Base-by-base conservation (phyloP, 148 eudicot genomes). In the Chenopodium quinoa region DNA sequence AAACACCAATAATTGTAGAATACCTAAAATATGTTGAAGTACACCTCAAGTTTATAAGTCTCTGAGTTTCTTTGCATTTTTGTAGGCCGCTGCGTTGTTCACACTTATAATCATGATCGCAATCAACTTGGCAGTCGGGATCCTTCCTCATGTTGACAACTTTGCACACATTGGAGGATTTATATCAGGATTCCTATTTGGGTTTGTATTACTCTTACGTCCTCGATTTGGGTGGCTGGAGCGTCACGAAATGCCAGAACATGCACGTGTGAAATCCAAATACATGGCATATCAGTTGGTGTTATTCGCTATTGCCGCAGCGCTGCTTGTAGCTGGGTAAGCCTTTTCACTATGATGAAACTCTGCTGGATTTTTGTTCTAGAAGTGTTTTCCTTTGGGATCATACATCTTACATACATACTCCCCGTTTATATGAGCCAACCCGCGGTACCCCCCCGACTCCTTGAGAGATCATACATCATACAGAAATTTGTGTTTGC, bases 91-190 rank as follows among this genome's bases (percentile, higher is more conserved):
- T 69, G 97, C 97, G 64, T 84, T 93, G 23, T 76, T 94, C 78
- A 93, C 93, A 44, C 94, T 94, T 23, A 46, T 94, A 66, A 22
- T 91, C 78, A 90, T 94, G 83, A 90, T 94, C 34, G 89, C 78
- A 17, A 87, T 94, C 48, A 94, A 94, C 87, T 85, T 93, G 85
- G 98, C 91, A 0, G 89, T 94, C 25, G 97, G 97, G 54, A 89
- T 94, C 79, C 93, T 94, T 75, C 98, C 98, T 66, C 97, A 87
- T 40, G 97, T 94, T 56, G 98, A 94, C 86, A 94, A 94, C 80
- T 94, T 89, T 77, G 98, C 97, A 47, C 98, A 93, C 80, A 86
- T 94, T 62, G 98, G 98, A 83, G 98, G 98, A 47, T 93, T 94
- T 77, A 6, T 90, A 37, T 67, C 90, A 19, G 98, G 98, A 76